Base-by-base conservation (phyloP, 805 yeast genomes). In the Wickerhamomyces sydowiorum region DNA sequence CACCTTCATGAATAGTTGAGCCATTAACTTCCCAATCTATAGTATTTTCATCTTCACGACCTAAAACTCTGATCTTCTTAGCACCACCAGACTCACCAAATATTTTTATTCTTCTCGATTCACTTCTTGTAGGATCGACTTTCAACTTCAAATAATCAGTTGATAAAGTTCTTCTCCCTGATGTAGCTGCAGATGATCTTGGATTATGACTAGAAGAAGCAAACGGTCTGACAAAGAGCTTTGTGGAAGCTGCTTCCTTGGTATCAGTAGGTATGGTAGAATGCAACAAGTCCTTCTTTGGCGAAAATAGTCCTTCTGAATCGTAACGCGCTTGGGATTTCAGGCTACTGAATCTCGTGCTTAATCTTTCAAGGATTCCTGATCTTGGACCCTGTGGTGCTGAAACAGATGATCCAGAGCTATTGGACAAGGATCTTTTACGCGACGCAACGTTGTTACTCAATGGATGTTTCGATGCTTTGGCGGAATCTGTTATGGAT, bases 61-160 rank as follows among this genome's bases (percentile, higher is more conserved):
- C 60, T 36, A 57, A 36, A n/a, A 52, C 51, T 44, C 57, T 52
- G 12, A 57, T 49, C 35, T 54, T 57, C 28, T 47, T 45, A 14
- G 56, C 57, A 24, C 54, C 54, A 10, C 60, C 59, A 27, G 49
- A 32, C 29, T 50, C 48, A 31, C 60, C 60, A 43, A 67, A 54
- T 4, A 70, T 50, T 46, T 64, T 68, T 33, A 65, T 37, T 48
- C 67, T 66, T 48, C 70, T 69, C 0, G 73, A 70, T 7, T 70
- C 72, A 32, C 69, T 66, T 49, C 73, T 63, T 4, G 53, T 50
- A 14, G 72, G 63, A 41, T 70, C 73, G 15, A 70, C 66, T 32
- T 64, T 64, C 38, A 70, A 44, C 45, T 59, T 67, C 36, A 57
- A 35, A 19, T 43, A 53, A 14, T 53, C 57, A 15, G 52, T 49